A percentile compares a stretch with the other conserved stretches of the same genome.
phyloP scores from a whole-genome alignment of 306 rosid species.

The Casuarina equisetifolia region DNA sequence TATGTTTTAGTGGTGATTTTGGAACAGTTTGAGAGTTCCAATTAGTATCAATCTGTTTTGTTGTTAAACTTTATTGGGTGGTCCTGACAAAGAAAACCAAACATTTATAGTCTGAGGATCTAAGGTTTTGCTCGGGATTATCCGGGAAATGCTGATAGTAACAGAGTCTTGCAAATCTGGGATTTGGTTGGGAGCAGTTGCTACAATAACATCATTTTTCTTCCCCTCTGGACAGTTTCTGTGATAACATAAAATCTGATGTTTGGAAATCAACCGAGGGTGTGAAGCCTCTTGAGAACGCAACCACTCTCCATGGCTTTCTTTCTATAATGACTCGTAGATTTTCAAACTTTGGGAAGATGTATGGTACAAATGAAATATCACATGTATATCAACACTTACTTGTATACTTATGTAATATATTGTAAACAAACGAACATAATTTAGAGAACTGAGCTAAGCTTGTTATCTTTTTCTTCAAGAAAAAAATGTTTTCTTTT shows the following conservation, averaged over 20 bases:
- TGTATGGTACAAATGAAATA: not conserved
- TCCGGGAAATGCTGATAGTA: not conserved
- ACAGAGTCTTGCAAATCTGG: not conserved
- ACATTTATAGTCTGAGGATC: not conserved
- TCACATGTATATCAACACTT: not conserved
- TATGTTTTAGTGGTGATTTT: not conserved
- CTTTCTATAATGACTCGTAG: not conserved
- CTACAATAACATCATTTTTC: not conserved
- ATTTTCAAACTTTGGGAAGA: not conserved
- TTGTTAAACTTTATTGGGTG: not conserved
- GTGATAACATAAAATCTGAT: not conserved
- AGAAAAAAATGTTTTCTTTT: not conserved
- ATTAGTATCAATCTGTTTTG: not conserved
- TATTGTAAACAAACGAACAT: not conserved
- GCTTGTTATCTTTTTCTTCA: not conserved
- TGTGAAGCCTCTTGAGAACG: conserved; percentile 4
- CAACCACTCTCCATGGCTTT: not conserved
- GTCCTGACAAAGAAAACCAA: not conserved
- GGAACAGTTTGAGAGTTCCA: not conserved
- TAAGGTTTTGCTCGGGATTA: not conserved
- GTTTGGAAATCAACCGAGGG: not conserved
- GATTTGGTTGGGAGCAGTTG: not conserved
- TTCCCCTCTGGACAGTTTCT: not conserved
- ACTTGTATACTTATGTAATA: not conserved
- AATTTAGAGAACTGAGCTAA: not conserved